Conservation (phyloP, 2,329 filamentous ascomycete species). For the Talaromyces pinophilus region DNA sequence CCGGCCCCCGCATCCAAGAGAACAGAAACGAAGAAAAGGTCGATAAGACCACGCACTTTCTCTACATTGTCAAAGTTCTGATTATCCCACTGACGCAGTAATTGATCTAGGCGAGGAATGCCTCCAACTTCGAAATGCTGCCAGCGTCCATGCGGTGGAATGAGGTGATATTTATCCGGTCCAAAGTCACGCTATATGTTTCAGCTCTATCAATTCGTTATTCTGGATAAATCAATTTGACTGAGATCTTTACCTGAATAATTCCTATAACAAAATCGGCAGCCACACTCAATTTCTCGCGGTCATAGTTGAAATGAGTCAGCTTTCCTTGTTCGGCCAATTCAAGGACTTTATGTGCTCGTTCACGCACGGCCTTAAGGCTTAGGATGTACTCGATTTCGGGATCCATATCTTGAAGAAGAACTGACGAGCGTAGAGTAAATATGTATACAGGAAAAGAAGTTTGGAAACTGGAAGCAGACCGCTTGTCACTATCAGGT, state of each 20-base stretch:
- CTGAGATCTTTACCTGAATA: neutral
- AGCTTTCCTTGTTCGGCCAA: conserved; percentile 12
- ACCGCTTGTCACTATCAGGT: neutral
- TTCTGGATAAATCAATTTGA: neutral
- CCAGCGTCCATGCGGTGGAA: conserved; percentile 50
- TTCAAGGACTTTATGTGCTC: neutral
- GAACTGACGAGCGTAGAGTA: neutral
- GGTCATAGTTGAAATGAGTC: conserved; percentile 12
- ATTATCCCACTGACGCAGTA: conserved; percentile 50
- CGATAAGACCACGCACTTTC: conserved; percentile 56
- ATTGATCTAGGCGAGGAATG: conserved; percentile 49
- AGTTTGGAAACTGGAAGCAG: neutral
- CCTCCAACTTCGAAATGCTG: conserved; percentile 63
- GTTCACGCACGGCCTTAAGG: conserved; percentile 9
- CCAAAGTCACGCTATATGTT: conserved; percentile 14
- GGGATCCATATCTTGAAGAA: neutral
- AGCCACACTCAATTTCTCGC: neutral
- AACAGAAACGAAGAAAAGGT: conserved; percentile 63
- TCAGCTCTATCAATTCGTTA: neutral
- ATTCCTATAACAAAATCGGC: conserved; percentile 14
- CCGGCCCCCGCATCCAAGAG: conserved; percentile 51
- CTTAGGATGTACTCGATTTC: conserved; percentile 22
- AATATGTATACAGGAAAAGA: neutral
- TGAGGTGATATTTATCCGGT: conserved; percentile 12
- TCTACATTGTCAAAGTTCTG: conserved; percentile 47